A percentile compares a stretch with the other conserved stretches of the same genome.
phyloP scores from a whole-genome alignment of 2,329 filamentous ascomycete species.

The Tolypocladium tundrense region DNA sequence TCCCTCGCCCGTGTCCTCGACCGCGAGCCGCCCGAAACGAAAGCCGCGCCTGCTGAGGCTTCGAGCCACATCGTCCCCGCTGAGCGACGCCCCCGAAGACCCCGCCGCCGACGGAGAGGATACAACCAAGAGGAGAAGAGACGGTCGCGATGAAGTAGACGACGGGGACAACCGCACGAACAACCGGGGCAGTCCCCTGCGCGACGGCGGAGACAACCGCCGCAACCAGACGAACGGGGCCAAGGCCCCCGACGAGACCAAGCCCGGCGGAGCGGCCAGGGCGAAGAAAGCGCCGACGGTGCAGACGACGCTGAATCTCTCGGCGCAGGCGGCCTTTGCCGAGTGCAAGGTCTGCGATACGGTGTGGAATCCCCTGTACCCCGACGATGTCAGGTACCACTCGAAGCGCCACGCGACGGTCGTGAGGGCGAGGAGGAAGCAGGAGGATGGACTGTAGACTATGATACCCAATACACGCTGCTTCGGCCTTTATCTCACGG shows the following conservation, averaged over 20 bases:
- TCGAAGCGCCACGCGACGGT: constrained; percentile 26
- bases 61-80: constrained; percentile 9
- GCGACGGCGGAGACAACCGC: not conserved
- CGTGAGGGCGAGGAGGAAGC: constrained; percentile 15
- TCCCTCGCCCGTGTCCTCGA: constrained; percentile 6
- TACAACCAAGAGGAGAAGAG: not conserved
- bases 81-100: constrained; percentile 3
- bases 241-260: not conserved
- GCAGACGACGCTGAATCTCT: constrained; percentile 35
- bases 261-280: not conserved
- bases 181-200: not conserved
- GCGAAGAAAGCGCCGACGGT: constrained; percentile 12
- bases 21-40: constrained; percentile 4
- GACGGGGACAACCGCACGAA: not conserved
- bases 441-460: constrained; percentile 8
- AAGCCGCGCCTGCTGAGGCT: constrained; percentile 20
- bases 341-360: constrained; percentile 32
- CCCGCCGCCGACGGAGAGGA: not conserved
- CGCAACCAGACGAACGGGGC: not conserved
- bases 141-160: not conserved
- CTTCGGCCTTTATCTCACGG: no score
- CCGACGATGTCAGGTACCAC: constrained; percentile 33
- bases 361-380: constrained; percentile 33
- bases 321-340: constrained; percentile 28
- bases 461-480: constrained; percentile 2